These are phyloP conservation scores for Podospora appendiculata DNA, from an alignment of 495 filamentous ascomycete species.

Conservation along the genomic window DNA sequence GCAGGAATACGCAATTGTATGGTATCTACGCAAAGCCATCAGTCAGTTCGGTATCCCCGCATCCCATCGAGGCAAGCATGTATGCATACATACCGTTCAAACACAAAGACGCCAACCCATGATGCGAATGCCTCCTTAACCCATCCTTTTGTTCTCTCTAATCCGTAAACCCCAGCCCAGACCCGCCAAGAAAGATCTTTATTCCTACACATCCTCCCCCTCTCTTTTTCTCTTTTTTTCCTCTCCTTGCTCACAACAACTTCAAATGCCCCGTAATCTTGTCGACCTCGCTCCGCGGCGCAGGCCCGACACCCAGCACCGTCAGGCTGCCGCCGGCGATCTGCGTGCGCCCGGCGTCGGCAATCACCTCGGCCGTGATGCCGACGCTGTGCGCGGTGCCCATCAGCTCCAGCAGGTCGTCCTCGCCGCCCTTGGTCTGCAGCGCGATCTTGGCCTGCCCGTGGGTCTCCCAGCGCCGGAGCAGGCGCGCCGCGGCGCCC, in stretches of 20 bases:
- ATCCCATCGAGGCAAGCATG: too few species aligned
- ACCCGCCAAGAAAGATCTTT: background rate
- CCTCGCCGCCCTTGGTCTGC: constrained; percentile 69
- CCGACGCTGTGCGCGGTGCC: constrained; percentile 75
- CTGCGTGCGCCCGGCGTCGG: constrained; percentile 95
- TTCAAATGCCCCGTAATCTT: constrained; percentile 82
- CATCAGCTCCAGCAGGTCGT: constrained; percentile 69
- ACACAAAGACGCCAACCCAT: too few species aligned
- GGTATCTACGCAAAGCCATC: background rate
- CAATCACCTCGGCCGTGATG: constrained; percentile 77
- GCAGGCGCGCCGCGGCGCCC: constrained; percentile 51
- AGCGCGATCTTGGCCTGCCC: constrained; percentile 93
- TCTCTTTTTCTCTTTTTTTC: background rate
- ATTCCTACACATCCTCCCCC: too few species aligned
- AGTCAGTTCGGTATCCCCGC: background rate
- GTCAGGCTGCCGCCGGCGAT: constrained; percentile 89
- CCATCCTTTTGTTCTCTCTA: background rate
- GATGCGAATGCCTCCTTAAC: too few species aligned
- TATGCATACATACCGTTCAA: too few species aligned
- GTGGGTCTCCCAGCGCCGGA: constrained; percentile 71
- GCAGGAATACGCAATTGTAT: background rate
- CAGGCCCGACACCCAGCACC: constrained; percentile 82
- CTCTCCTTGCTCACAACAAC: constrained; percentile 49
- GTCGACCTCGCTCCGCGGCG: constrained; percentile 80
- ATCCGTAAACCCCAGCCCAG: background rate